These are phyloP conservation scores for Tuber brumale DNA, from an alignment of 495 filamentous ascomycete genomes.

Conservation along the genomic window DNA sequence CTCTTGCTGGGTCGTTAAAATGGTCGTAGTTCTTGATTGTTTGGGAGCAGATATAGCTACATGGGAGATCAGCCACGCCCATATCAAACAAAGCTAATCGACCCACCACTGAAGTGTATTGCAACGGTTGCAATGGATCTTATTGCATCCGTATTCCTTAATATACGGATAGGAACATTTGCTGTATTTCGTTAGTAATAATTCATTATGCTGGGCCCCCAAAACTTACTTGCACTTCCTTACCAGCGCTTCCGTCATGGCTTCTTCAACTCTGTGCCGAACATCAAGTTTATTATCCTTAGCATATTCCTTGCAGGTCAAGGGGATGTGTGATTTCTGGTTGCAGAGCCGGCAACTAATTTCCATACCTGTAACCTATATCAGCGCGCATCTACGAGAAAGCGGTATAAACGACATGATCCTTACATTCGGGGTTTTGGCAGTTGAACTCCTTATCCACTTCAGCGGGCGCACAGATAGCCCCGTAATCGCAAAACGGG, in stretches of 20 bases:
- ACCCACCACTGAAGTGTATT: conserved; percentile 54
- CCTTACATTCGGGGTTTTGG: conserved; percentile 57
- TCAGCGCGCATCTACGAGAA: conserved; percentile 8
- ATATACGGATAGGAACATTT: conserved; percentile 57
- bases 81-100: background rate
- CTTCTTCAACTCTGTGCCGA: conserved; percentile 69
- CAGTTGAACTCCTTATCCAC: conserved; percentile 70
- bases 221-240: conserved; percentile 61
- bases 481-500: conserved; percentile 78
- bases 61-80: conserved; percentile 15
- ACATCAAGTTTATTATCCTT: conserved; percentile 55
- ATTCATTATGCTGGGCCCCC: conserved; percentile 26
- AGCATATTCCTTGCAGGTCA: conserved; percentile 61
- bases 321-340: conserved; percentile 64
- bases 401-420: conserved; percentile 7
- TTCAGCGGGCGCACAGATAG: conserved; percentile 61
- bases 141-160: conserved; percentile 79
- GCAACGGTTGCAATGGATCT: conserved; percentile 65
- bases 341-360: conserved; percentile 71
- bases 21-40: conserved; percentile 50
- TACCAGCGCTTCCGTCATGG: conserved; percentile 72
- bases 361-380: conserved; percentile 25
- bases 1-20: conserved; percentile 48
- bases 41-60: conserved; percentile 63
- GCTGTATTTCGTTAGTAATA: conserved; percentile 35